Percentiles rank a stretch among this genome's conserved stretches.
phyloP scores from a whole-genome alignment of 1,139 yeast species.

The Lodderomyces margitis region DNA sequence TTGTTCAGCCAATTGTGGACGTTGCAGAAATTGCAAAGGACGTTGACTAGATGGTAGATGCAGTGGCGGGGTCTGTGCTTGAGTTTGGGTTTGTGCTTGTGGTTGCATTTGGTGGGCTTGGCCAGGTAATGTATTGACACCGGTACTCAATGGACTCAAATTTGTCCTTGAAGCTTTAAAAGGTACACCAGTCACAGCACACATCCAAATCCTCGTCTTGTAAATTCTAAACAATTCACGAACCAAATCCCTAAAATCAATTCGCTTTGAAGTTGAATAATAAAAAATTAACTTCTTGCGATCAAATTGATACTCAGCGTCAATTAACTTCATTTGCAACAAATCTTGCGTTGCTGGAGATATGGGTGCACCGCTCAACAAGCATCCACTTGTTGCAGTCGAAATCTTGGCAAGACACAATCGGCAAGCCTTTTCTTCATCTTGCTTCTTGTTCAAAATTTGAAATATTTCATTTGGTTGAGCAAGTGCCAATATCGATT shows the following conservation, averaged over 20 bases:
- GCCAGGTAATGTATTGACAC: not conserved
- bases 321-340: constrained; percentile 47
- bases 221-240: constrained; percentile 88
- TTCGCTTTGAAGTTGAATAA: constrained; percentile 69
- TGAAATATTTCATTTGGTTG: constrained; percentile 60
- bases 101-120: too few relatives aligned
- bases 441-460: constrained; percentile 57
- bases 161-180: constrained; percentile 16
- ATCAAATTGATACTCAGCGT: constrained; percentile 96
- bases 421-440: constrained; percentile 71
- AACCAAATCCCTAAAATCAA: constrained; percentile 90
- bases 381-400: constrained; percentile 25
- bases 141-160: constrained; percentile 11
- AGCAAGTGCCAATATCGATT: constrained; percentile 73
- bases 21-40: constrained; percentile 2
- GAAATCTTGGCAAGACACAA: constrained; percentile 60
- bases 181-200: constrained; percentile 62
- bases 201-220: constrained; percentile 97
- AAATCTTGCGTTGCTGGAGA: constrained; percentile 22
- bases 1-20: not conserved
- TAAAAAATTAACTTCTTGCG: constrained; percentile 90
- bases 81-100: too few relatives aligned
- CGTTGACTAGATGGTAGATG: not conserved
- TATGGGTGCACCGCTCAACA: constrained; percentile 13
- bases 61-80: too few relatives aligned